Evolutionary conservation across 2,329 filamentous ascomycete genomes (phyloP), one percentile per base, ranked within the genome.

Genomic region (Aspergillus cejpii): DNA sequence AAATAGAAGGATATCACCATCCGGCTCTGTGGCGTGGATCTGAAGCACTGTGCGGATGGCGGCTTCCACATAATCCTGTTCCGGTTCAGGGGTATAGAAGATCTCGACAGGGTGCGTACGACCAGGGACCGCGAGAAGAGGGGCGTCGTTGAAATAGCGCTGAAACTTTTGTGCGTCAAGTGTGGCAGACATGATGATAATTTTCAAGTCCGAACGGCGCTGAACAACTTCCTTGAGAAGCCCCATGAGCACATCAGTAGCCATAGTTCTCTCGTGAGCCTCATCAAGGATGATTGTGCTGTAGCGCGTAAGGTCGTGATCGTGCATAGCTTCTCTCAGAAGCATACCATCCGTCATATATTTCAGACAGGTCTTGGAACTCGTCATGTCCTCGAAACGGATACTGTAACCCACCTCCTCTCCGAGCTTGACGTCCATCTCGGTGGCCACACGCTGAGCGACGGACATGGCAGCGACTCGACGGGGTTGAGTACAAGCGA

Each of bases 291-390:
- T 97, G 64, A 98, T 97, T 60, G 87, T 94, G 74, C 88, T 92
- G 72, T 98, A 98, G 43, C 90, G 85, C 40, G 79, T 84, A 71
- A 98, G 80, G 57, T 94, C 80, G 62, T 90, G 87, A 67, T 98
- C 92, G 69, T 96, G 84, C 83, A 98, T 94, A 45, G 92, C 90
- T 71, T 98, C 92, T 61, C 92, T 78, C 61, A 97, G 77, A 60
- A 98, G 81, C 85, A 98, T 97, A 80, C 94, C 94, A 63, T 98
- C 92, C 36, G 94, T 98, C 92, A 98, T 98, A 75, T 98, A 98
- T 75, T 98, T 98, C 64, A 98, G 80, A 49, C 94, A 80, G 1
- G 92, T 98, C 68, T 87, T 89, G 46, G 82, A 80, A 40, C 85
- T 80, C 1, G 92, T 97, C 73, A 83, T 86, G 67, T 98, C 92